Evolutionary conservation across 2,329 filamentous ascomycete species (phyloP).

Genomic region (Ceratocystis cubensis): DNA sequence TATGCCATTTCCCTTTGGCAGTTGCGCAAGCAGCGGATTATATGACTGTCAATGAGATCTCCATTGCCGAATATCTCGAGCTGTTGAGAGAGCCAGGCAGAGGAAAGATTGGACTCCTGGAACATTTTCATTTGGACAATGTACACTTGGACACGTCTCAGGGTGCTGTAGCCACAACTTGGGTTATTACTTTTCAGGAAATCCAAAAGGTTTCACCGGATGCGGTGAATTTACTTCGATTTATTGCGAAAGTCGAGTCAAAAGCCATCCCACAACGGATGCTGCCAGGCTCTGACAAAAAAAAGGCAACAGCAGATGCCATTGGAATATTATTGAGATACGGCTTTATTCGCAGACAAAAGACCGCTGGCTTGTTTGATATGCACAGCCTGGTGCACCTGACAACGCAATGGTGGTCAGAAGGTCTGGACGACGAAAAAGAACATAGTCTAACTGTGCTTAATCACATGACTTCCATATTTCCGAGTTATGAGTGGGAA

Average conservation of each 20-base stretch:
- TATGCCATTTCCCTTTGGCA: conserved; percentile 21
- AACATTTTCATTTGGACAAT: no score
- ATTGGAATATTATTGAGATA: neutral
- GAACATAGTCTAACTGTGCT: no score
- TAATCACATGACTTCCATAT: neutral
- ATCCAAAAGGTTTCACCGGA: no score
- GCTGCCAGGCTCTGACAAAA: neutral
- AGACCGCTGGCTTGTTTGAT: neutral
- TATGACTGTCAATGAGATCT: conserved; percentile 10
- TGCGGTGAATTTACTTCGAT: neutral
- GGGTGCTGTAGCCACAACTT: neutral
- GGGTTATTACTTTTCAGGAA: neutral
- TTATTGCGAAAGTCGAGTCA: neutral
- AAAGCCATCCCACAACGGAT: neutral
- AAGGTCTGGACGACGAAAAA: neutral
- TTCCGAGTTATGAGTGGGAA: neutral
- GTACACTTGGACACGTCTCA: neutral
- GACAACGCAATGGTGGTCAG: neutral
- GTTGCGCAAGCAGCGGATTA: conserved; percentile 22
- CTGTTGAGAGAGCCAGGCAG: neutral
- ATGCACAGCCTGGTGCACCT: neutral
- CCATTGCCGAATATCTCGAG: neutral
- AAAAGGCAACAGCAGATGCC: neutral
- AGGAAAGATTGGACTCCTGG: neutral
- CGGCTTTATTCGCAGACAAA: neutral